Conservation (phyloP, 2,329 filamentous ascomycete species). For the Mycosphaerella sp. region DNA sequence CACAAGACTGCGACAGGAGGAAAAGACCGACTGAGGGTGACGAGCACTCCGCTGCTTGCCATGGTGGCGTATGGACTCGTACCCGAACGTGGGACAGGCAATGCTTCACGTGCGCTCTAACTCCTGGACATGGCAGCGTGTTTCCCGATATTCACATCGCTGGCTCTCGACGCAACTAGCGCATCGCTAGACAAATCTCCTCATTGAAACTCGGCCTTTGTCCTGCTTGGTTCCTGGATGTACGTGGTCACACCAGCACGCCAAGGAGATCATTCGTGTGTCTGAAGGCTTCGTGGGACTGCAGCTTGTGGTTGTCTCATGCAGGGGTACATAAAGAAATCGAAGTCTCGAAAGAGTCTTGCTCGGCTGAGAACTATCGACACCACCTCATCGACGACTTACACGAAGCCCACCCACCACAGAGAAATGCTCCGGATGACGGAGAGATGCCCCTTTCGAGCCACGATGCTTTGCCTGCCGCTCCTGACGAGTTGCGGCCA, state of each 20-base stretch:
- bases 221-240: slow-evolving; percentile 1
- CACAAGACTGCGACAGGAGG: no score
- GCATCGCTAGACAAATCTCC: not conserved
- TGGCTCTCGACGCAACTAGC: no score
- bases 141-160: no score
- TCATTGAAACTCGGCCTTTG: slow-evolving; percentile 1
- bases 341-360: not conserved
- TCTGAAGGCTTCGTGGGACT: slow-evolving; percentile 1
- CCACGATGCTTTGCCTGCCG: not conserved
- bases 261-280: not conserved
- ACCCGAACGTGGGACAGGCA: no score
- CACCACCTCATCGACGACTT: not conserved
- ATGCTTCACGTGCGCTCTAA: no score
- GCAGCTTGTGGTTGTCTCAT: slow-evolving; percentile 7
- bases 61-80: no score
- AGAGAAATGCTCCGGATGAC: not conserved
- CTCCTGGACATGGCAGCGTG: no score
- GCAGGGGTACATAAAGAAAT: slow-evolving; percentile 9
- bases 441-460: not conserved
- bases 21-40: no score
- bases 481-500: not conserved
- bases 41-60: no score
- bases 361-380: not conserved
- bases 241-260: not conserved
- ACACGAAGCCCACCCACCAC: not conserved